phyloP scores from a whole-genome alignment of 2,329 filamentous ascomycete species.

The Alternaria burnsii region DNA sequence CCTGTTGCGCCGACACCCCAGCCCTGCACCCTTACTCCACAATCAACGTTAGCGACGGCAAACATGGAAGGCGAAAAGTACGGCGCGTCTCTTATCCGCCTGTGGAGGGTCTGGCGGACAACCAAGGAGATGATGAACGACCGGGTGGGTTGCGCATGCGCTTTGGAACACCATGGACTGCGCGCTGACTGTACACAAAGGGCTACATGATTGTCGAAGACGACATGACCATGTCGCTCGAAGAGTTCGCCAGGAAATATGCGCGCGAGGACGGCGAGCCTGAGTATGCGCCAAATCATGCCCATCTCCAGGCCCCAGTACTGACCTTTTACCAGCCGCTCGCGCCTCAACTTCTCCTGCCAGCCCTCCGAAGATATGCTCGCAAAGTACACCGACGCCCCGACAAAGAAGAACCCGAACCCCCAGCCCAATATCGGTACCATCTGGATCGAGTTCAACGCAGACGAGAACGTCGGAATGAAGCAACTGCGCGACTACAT shows the following conservation, averaged over 20 bases:
- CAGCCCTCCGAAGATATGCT: slow-evolving; percentile 86
- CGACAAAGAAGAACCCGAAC: slow-evolving; percentile 73
- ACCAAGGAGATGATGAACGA: slow-evolving; percentile 95
- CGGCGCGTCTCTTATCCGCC: slow-evolving; percentile 59
- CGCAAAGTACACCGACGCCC: slow-evolving; percentile 78
- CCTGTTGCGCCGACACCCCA: slow-evolving; percentile 18
- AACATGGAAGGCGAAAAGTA: slow-evolving; percentile 43
- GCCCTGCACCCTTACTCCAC: slow-evolving; percentile 16
- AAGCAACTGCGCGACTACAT: slow-evolving; percentile 92
- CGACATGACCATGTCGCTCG: slow-evolving; percentile 85
- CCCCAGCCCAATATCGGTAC: slow-evolving; percentile 80
- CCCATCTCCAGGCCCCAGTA: slow-evolving; percentile 6
- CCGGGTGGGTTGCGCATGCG: slow-evolving; percentile 68
- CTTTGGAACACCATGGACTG: slow-evolving; percentile 15
- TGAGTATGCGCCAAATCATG: slow-evolving; percentile 65
- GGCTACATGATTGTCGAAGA: slow-evolving; percentile 92
- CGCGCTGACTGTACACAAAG: slow-evolving; percentile 58
- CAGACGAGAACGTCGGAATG: slow-evolving; percentile 81
- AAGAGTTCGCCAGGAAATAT: slow-evolving; percentile 80
- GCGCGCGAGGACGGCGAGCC: slow-evolving; percentile 75
- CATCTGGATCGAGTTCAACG: slow-evolving; percentile 92
- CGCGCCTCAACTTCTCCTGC: slow-evolving; percentile 86
- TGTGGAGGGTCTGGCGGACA: slow-evolving; percentile 95
- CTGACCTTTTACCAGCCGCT: slow-evolving; percentile 66
- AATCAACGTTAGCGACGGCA: slow-evolving; percentile 15